phyloP scores from a whole-genome alignment of 805 yeast species.

The Kregervanrija fluxuum region DNA sequence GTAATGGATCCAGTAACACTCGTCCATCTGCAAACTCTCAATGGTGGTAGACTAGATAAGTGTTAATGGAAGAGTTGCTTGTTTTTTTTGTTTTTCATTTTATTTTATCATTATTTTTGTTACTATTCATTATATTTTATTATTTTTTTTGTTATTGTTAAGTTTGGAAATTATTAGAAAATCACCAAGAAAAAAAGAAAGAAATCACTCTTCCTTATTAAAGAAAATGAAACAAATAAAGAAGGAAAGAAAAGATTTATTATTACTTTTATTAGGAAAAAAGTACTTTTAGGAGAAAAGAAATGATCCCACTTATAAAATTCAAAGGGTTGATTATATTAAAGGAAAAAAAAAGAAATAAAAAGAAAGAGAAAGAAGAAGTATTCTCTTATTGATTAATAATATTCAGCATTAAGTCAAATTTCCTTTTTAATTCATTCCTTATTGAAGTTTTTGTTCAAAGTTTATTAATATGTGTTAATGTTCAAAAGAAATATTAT shows the following conservation, averaged over 20 bases:
- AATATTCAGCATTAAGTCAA: not conserved
- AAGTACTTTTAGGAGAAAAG: too few relatives aligned
- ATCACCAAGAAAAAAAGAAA: too few relatives aligned
- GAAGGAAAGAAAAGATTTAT: not conserved
- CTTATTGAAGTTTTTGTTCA: not conserved
- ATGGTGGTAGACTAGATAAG: slow-evolving; percentile 25
- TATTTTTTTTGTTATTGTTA: slow-evolving; percentile 1
- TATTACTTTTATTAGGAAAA: too few relatives aligned
- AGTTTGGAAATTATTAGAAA: too few relatives aligned
- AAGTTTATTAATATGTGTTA: too few relatives aligned
- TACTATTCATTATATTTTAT: slow-evolving; percentile 1
- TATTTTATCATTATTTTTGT: not conserved
- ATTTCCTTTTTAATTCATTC: not conserved
- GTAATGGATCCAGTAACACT: slow-evolving; percentile 3
- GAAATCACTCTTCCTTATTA: slow-evolving; percentile 1
- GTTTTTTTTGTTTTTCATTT: not conserved
- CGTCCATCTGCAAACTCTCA: slow-evolving; percentile 18
- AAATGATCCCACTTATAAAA: too few relatives aligned
- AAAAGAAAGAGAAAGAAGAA: slow-evolving; percentile 1
- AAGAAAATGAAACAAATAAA: slow-evolving; percentile 10
- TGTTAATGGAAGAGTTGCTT: slow-evolving; percentile 4
- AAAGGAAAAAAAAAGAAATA: slow-evolving; percentile 7
- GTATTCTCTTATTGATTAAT: not conserved
- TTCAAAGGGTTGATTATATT: slow-evolving; percentile 7
- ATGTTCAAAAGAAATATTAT: not conserved